Base-by-base conservation (phyloP, 2,329 filamentous ascomycete genomes). In the Hypoxylon sp. region DNA sequence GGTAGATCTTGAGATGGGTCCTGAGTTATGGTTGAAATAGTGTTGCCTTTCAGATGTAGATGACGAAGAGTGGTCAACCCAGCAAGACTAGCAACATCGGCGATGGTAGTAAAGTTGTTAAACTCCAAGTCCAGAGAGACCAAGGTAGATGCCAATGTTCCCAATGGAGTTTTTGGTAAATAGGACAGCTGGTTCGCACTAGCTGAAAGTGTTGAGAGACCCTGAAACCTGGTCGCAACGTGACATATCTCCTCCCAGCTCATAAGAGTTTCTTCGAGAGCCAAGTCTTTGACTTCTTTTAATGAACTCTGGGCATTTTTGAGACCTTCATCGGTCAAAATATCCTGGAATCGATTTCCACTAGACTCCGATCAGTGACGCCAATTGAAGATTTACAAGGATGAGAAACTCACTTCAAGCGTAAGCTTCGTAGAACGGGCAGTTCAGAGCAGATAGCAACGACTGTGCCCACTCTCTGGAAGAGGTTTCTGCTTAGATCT, bases 401-500 rank as follows among this genome's bases (percentile, higher is more conserved):
- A 52, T 2, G 14, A 50, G 28, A 5, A 17, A 36, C 89, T 75
- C 81, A 94, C 93, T 92, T 93, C 36, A 95, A 80, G 68, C 89
- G 89, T 72, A 98, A 78, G 53, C 82, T 88, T 62, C 82, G 87
- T 69, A 98, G 77, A 19, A 83, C 83, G n/a, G 86, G 84, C 36
- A 98, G 82, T 69, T 91, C 87, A 5, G 81, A 82, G 76, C 93
- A 96, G 41, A 98, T 91, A 2, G 86, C 83, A 17, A 88, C 85
- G 9, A 97, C 85, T 23, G 92, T 88, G 2, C 81, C 81, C 78
- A 94, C 87, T 10, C 81, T 81, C 60, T 90, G 88, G 74, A 98
- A 89, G 34, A 97, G 79, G 77, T 97, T 98, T 55, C 93, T 87
- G 75, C 94, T 94, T 45, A 99, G 79, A 76, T 98, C 94, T 49